A percentile compares a stretch with the other conserved stretches of the same genome.
Evolutionary conservation across 306 rosid species (phyloP).

Genomic region (Cucurbita moschata): DNA sequence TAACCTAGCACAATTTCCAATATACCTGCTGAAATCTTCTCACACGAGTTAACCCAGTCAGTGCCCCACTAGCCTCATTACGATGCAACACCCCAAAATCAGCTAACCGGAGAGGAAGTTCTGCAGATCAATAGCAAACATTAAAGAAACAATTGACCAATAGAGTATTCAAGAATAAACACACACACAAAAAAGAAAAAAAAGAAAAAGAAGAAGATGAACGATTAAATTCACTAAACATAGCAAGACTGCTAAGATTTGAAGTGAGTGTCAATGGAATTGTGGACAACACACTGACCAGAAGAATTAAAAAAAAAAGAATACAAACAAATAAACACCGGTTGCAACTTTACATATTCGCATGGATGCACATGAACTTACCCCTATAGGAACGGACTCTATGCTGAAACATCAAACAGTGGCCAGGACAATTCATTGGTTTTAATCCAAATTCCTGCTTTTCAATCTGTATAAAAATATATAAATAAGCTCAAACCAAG

Average conservation of each 20-base stretch:
- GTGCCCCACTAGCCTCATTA: constrained; percentile 95
- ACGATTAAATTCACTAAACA: neutral
- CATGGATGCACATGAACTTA: constrained; percentile 8
- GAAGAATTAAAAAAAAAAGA: neutral
- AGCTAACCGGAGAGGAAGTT: constrained; percentile 88
- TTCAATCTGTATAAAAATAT: constrained; percentile 41
- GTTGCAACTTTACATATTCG: neutral
- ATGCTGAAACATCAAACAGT: constrained; percentile 85
- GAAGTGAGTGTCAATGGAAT: neutral
- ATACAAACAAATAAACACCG: neutral
- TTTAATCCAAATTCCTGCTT: constrained; percentile 92
- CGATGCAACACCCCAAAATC: constrained; percentile 97
- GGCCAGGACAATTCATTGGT: constrained; percentile 99
- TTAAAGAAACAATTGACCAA: neutral
- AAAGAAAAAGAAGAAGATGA: neutral
- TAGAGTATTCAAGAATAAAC: neutral
- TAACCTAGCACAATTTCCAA: neutral
- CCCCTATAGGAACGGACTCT: constrained; percentile 92
- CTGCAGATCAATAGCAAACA: constrained; percentile 23
- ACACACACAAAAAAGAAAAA: too few species aligned
- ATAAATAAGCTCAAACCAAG: neutral
- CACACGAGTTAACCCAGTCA: constrained; percentile 89
- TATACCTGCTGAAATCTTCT: constrained; percentile 88
- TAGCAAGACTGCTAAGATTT: neutral
- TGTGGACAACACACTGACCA: neutral